These are phyloP conservation scores for Phialemoniopsis sp. DNA, from an alignment of 2,329 filamentous ascomycete genomes.

Conservation along the genomic window DNA sequence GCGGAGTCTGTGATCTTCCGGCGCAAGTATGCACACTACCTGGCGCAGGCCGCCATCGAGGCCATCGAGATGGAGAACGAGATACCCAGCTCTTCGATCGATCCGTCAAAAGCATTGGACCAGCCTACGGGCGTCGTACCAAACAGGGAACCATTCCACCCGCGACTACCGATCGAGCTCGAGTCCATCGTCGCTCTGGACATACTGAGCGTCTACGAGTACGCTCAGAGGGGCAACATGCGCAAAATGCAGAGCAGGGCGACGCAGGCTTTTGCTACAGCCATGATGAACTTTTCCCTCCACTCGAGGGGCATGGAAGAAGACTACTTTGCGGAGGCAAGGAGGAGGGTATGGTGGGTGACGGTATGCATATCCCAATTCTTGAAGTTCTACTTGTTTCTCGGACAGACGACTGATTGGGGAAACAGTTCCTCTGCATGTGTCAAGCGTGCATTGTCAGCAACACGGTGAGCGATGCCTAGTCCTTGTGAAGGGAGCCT, in stretches of 20 bases:
- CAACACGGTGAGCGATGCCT: conserved; percentile 33
- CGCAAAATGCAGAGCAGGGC: conserved; percentile 46
- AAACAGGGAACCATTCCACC: conserved; percentile 35
- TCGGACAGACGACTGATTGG: too few species aligned
- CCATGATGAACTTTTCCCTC: conserved; percentile 40
- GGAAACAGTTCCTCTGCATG: conserved; percentile 43
- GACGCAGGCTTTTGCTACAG: conserved; percentile 39
- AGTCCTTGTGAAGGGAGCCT: background rate
- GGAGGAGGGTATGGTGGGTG: conserved; percentile 48
- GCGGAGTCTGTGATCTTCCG: conserved; percentile 36
- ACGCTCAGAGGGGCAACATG: conserved; percentile 47
- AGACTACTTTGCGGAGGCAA: conserved; percentile 37
- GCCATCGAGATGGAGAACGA: conserved; percentile 44
- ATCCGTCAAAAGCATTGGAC: conserved; percentile 39
- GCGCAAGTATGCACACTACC: conserved; percentile 42
- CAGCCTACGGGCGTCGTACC: conserved; percentile 5
- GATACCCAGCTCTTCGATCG: conserved; percentile 36
- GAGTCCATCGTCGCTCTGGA: conserved; percentile 43
- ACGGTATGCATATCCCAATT: conserved; percentile 34
- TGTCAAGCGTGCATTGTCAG: conserved; percentile 48
- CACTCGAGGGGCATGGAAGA: conserved; percentile 30
- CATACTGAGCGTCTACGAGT: conserved; percentile 47
- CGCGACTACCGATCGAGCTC: conserved; percentile 35
- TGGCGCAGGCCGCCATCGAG: conserved; percentile 42
- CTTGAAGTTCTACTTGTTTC: too few species aligned